Evolutionary conservation across 129 eudicot species (phyloP).

Genomic region (Erigeron canadensis): DNA sequence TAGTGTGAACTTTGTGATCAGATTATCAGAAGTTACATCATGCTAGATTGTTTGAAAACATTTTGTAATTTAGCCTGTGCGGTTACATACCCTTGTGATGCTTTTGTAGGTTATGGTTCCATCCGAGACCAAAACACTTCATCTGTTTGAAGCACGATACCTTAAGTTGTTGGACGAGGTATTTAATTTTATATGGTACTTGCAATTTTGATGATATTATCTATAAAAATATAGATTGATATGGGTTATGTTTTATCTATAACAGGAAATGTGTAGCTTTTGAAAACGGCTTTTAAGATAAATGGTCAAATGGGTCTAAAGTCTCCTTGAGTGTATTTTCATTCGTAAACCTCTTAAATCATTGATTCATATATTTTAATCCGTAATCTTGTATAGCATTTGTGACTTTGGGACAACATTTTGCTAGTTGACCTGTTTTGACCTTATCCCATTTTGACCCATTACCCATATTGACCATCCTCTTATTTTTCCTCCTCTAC

Average conservation of each 20-base stretch:
- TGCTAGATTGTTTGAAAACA: too few species aligned
- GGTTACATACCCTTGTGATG: conserved; percentile 7
- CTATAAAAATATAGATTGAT: too few species aligned
- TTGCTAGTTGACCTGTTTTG: too few species aligned
- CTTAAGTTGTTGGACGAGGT: conserved; percentile 74
- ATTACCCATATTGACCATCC: neutral
- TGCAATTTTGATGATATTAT: neutral
- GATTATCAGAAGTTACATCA: neutral
- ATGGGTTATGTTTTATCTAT: neutral
- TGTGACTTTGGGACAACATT: too few species aligned
- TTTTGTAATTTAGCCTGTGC: neutral
- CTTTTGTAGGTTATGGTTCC: conserved; percentile 69
- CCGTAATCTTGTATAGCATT: neutral
- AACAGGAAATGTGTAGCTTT: neutral
- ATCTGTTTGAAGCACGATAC: conserved; percentile 81
- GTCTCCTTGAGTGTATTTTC: neutral
- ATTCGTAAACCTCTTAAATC: neutral
- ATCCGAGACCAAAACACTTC: conserved; percentile 64
- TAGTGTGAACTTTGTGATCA: neutral
- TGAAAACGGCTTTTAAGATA: neutral
- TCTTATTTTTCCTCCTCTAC: neutral
- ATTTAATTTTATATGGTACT: neutral
- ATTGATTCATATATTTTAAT: neutral
- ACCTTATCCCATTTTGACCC: neutral
- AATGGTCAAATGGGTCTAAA: neutral